Evolutionary conservation across 2,329 filamentous ascomycete species (phyloP).

Genomic region (Trichophyton benhamiae): DNA sequence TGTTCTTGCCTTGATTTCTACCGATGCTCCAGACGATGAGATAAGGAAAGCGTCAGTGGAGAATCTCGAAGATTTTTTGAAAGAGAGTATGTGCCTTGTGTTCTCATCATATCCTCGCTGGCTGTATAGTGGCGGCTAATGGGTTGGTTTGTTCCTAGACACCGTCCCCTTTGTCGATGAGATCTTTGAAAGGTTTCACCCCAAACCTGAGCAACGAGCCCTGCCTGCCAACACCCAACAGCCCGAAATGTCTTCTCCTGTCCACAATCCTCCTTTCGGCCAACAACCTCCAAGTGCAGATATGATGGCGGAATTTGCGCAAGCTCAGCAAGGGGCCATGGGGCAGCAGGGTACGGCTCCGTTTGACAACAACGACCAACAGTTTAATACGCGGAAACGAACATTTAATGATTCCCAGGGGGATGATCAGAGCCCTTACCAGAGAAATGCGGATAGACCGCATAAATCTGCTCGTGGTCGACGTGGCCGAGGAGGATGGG

Average conservation of each 20-base stretch:
- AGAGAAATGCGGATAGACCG: constrained; percentile 30
- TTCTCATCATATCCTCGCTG: background rate
- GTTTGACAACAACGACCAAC: constrained; percentile 14
- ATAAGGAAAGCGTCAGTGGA: constrained; percentile 43
- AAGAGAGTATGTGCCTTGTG: constrained; percentile 33
- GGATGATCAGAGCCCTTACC: constrained; percentile 32
- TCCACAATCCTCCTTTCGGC: constrained; percentile 15
- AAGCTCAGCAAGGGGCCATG: background rate
- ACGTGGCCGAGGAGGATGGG: constrained; percentile 24
- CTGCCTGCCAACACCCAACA: constrained; percentile 10
- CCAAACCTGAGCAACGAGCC: constrained; percentile 24
- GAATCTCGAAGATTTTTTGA: constrained; percentile 47
- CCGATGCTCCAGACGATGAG: constrained; percentile 43
- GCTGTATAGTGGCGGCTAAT: background rate
- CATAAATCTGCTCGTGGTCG: constrained; percentile 35
- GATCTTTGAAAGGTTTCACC: constrained; percentile 40
- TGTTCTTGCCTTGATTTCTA: constrained; percentile 46
- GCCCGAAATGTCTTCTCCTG: constrained; percentile 12
- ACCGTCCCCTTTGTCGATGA: constrained; percentile 45
- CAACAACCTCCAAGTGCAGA: constrained; percentile 12
- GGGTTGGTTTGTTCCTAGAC: constrained; percentile 25
- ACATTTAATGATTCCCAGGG: constrained; percentile 40
- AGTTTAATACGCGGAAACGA: constrained; percentile 40
- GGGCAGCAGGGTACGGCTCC: background rate
- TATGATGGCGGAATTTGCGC: background rate